Conservation (phyloP, 495 filamentous ascomycete genomes). For the Tetracladium setigerum region DNA sequence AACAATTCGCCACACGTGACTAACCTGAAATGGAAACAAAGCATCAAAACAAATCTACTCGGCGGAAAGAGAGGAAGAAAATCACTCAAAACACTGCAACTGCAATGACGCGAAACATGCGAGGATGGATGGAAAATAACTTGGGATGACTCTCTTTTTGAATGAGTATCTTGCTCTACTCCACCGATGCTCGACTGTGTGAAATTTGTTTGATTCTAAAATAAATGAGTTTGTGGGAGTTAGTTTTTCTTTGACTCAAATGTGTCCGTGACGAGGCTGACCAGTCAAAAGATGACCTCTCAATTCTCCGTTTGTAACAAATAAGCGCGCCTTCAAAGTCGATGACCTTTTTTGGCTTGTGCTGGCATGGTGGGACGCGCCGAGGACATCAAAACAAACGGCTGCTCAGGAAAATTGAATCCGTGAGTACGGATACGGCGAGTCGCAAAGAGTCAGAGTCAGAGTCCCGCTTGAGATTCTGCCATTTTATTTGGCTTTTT, state of each 20-base stretch:
- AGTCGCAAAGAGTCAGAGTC: no score
- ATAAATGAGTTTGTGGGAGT: no score
- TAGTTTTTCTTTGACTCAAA: no score
- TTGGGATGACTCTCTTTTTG: background rate
- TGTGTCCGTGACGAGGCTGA: constrained; percentile 1
- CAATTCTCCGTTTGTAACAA: constrained; percentile 3
- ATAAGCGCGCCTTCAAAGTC: constrained; percentile 5
- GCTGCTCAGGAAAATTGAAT: no score
- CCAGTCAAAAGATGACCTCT: background rate
- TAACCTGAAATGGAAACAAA: background rate
- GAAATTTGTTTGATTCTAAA: constrained; percentile 1
- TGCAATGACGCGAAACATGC: background rate
- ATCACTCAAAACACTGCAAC: background rate
- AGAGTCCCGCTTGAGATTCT: no score
- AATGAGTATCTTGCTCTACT: background rate
- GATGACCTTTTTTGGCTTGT: background rate
- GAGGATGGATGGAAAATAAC: background rate
- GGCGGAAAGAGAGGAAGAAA: no score
- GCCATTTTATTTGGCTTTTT: no score
- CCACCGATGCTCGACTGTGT: background rate
- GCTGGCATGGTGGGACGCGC: constrained; percentile 1
- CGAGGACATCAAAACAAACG: background rate
- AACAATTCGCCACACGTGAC: constrained; percentile 11
- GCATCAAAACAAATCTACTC: no score
- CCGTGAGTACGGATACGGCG: no score